Percentiles rank a stretch among this genome's conserved stretches.
Evolutionary conservation across 768 basidiomycete species (phyloP).

Genomic region (Leccinum arenicola): DNA sequence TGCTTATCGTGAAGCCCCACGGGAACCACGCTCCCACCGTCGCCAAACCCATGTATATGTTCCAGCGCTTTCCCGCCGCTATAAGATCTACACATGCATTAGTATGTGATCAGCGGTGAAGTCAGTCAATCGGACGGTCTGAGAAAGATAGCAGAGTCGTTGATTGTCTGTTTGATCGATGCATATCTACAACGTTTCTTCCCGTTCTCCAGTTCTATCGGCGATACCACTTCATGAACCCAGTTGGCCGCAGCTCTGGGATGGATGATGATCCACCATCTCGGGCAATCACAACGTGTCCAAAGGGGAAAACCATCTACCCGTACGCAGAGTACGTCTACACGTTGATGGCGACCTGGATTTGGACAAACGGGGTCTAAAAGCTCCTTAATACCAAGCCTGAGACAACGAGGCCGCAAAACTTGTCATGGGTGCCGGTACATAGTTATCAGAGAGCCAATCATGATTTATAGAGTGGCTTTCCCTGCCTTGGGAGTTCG

Average conservation of each 20-base stretch:
- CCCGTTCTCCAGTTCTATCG: neutral
- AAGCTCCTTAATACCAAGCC: neutral
- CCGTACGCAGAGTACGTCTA: slow-evolving; percentile 12
- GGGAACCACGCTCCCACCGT: neutral
- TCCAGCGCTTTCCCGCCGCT: neutral
- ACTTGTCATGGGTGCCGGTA: neutral
- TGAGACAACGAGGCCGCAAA: neutral
- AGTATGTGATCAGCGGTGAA: slow-evolving; percentile 3
- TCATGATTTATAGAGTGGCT: neutral
- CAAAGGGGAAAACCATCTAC: neutral
- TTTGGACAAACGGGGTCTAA: neutral
- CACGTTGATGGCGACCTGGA: neutral
- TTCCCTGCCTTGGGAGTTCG: slow-evolving; percentile 7
- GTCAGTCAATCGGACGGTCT: neutral
- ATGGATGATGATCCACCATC: neutral
- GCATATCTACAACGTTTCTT: neutral
- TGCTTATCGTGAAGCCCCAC: neutral
- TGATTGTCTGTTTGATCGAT: neutral
- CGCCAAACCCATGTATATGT: neutral
- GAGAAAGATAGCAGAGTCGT: neutral
- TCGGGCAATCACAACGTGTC: neutral
- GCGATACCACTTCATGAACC: neutral
- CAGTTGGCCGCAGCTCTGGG: neutral
- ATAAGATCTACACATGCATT: neutral
- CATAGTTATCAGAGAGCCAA: neutral